These are phyloP conservation scores for Mikania micrantha DNA, from an alignment of 129 eudicot genomes.

Conservation along the genomic window DNA sequence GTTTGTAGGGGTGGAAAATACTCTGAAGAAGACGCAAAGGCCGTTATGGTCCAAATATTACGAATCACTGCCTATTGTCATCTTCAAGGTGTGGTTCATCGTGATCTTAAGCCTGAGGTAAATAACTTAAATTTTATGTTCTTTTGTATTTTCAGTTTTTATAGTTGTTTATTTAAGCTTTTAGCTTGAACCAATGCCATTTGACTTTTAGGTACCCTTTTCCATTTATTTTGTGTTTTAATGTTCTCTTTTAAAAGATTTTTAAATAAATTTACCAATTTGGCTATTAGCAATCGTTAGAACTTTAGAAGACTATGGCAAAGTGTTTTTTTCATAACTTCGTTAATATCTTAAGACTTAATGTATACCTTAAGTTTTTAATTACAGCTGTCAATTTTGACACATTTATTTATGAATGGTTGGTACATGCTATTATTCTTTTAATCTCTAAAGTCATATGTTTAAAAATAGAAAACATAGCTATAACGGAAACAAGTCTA, in stretches of 20 bases:
- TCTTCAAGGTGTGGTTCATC: slow-evolving; percentile 98
- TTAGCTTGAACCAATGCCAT: neutral
- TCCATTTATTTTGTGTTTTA: neutral
- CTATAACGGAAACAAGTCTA: neutral
- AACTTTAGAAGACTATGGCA: too few species aligned
- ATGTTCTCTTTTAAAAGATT: neutral
- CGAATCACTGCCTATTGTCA: slow-evolving; percentile 91
- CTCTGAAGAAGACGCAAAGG: slow-evolving; percentile 95
- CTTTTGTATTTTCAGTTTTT: neutral
- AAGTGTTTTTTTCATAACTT: too few species aligned
- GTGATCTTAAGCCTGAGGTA: slow-evolving; percentile 99
- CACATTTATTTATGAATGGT: neutral
- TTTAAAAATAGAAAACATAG: neutral
- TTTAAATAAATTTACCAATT: neutral
- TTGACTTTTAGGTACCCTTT: slow-evolving; percentile 12
- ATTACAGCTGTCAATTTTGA: neutral
- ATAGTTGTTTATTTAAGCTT: neutral
- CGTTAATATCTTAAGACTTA: too few species aligned
- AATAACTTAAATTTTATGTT: neutral
- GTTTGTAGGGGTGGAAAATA: slow-evolving; percentile 90
- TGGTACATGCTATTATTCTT: neutral
- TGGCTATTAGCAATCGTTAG: neutral
- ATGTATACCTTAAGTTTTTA: too few species aligned
- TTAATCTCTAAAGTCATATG: neutral
- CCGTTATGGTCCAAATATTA: slow-evolving; percentile 84